A percentile compares a stretch with the other conserved stretches of the same genome.
Conservation (phyloP, 2,329 filamentous ascomycete species). For the Colletotrichum melonis region DNA sequence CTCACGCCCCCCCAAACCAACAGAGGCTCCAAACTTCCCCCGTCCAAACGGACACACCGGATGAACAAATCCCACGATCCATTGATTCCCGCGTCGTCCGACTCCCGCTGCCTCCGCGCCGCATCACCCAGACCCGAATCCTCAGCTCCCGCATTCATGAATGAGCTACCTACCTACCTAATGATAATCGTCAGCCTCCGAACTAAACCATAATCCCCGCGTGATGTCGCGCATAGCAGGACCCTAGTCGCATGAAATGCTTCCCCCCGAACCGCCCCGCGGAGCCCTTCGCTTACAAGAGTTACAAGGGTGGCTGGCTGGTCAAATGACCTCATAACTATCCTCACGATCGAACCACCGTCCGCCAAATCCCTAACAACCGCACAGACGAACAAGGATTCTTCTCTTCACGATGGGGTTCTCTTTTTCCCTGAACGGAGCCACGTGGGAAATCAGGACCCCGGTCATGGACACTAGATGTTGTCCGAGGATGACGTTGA, state of each 20-base stretch:
- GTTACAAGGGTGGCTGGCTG: background rate
- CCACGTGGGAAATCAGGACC: background rate
- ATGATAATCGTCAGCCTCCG: background rate
- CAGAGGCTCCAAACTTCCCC: no score
- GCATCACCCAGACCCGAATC: background rate
- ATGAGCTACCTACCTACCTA: background rate
- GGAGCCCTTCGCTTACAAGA: background rate
- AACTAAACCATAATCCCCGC: background rate
- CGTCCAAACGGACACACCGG: background rate
- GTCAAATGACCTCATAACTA: background rate
- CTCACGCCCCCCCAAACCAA: background rate
- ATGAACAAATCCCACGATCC: background rate
- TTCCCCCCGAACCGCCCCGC: background rate
- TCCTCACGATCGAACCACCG: background rate
- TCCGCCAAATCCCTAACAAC: background rate
- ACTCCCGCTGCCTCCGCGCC: background rate
- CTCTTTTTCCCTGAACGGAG: background rate
- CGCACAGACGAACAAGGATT: background rate
- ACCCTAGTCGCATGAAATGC: slow-evolving; percentile 2
- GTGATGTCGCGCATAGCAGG: background rate
- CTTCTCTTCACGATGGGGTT: background rate
- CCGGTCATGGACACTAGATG: background rate
- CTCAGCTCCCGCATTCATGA: background rate
- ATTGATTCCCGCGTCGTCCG: no score
- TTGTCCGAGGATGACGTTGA: background rate